Conservation (phyloP, 768 basidiomycete species). For the Phallus indusiatus region DNA sequence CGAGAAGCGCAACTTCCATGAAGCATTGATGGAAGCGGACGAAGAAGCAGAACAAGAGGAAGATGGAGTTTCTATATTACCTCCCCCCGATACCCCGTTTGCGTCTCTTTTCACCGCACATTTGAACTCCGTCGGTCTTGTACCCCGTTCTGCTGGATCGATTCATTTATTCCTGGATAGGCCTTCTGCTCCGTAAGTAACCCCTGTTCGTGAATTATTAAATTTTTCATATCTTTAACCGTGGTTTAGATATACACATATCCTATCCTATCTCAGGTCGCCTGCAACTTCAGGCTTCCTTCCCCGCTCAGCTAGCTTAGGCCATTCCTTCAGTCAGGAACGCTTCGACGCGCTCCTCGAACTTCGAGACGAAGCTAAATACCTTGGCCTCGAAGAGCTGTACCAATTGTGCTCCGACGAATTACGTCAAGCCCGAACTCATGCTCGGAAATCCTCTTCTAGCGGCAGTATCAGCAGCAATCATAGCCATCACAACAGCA, state of each 20-base stretch:
- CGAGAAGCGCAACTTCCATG: slow-evolving; percentile 2
- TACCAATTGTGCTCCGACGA: slow-evolving; percentile 59
- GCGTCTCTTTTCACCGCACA: slow-evolving; percentile 51
- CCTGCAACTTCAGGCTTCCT: slow-evolving; percentile 34
- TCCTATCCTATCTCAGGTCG: slow-evolving; percentile 64
- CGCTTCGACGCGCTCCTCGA: slow-evolving; percentile 62
- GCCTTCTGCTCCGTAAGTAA: slow-evolving; percentile 66
- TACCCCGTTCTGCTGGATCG: slow-evolving; percentile 34
- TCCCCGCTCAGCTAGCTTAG: slow-evolving; percentile 42
- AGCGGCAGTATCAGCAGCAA: neutral
- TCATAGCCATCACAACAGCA: neutral
- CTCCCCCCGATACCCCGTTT: slow-evolving; percentile 25
- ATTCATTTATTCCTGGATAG: slow-evolving; percentile 75
- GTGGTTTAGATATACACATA: slow-evolving; percentile 51
- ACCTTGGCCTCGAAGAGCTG: slow-evolving; percentile 59
- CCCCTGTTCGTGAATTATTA: neutral
- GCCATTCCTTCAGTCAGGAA: slow-evolving; percentile 24
- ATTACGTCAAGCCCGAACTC: slow-evolving; percentile 36
- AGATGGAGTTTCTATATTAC: slow-evolving; percentile 35
- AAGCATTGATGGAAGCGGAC: slow-evolving; percentile 8
- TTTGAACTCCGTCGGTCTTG: slow-evolving; percentile 48
- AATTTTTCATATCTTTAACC: slow-evolving; percentile 1
- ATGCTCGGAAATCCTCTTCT: neutral
- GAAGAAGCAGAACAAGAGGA: slow-evolving; percentile 22
- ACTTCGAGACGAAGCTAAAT: slow-evolving; percentile 70